A percentile compares a stretch with the other conserved stretches of the same genome.
Evolutionary conservation across 495 filamentous ascomycete genomes (phyloP).

Genomic region (Elaphomyces granulatus): DNA sequence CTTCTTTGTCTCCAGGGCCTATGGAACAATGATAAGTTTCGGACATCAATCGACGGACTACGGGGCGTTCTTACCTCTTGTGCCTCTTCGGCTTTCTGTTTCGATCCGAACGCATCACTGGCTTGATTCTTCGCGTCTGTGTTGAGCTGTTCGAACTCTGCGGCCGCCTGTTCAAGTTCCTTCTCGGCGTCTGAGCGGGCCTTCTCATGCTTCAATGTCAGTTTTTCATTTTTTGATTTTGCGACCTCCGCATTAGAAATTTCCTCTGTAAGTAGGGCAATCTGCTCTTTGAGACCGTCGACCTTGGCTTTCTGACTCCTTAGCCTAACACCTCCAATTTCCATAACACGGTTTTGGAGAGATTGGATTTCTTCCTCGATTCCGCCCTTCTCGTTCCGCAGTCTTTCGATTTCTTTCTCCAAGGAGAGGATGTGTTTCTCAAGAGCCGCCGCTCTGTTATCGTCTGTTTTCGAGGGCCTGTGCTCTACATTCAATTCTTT

Average conservation of each 20-base stretch:
- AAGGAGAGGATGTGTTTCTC: constrained; percentile 63
- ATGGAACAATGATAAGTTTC: too few relatives aligned
- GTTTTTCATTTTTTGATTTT: constrained; percentile 84
- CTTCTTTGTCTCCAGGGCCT: constrained; percentile 62
- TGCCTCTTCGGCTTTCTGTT: constrained; percentile 68
- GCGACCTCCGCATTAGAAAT: constrained; percentile 72
- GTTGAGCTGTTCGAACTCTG: constrained; percentile 60
- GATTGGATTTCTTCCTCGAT: constrained; percentile 84
- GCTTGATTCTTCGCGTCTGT: constrained; percentile 63
- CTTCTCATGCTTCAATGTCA: constrained; percentile 73
- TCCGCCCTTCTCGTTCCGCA: constrained; percentile 65
- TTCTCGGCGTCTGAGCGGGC: constrained; percentile 56
- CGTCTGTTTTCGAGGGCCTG: constrained; percentile 64
- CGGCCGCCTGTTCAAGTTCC: constrained; percentile 55
- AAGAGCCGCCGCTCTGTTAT: constrained; percentile 47
- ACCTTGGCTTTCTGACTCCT: constrained; percentile 84
- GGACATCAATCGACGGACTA: neutral
- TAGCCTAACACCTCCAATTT: constrained; percentile 85
- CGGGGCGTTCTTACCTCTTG: constrained; percentile 40
- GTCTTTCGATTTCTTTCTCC: constrained; percentile 62
- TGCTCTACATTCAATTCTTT: constrained; percentile 69
- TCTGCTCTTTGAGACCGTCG: constrained; percentile 79
- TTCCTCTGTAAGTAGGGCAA: constrained; percentile 63
- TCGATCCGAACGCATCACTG: constrained; percentile 54
- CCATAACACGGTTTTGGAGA: constrained; percentile 94